Evolutionary conservation across 2,329 filamentous ascomycete species (phyloP).

Genomic region (Xylaria hypoxylon): DNA sequence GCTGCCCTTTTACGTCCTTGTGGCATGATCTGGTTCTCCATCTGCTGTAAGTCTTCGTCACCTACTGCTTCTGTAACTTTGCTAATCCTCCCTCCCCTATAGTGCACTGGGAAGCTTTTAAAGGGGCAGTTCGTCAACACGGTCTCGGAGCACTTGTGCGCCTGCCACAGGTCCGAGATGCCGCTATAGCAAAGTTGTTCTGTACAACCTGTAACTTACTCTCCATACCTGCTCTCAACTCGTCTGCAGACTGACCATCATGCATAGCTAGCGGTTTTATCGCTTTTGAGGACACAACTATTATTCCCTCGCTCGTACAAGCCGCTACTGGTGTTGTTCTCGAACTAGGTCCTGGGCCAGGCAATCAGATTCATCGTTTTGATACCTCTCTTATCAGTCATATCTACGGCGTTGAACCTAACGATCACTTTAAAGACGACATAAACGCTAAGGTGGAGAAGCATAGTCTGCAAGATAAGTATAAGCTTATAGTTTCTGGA

Average conservation of each 20-base stretch:
- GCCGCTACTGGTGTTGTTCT: conserved; percentile 53
- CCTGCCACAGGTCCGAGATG: conserved; percentile 21
- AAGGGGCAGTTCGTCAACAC: conserved; percentile 8
- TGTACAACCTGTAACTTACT: conserved; percentile 17
- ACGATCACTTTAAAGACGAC: conserved; percentile 49
- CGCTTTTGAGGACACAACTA: conserved; percentile 50
- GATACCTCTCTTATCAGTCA: conserved; percentile 49
- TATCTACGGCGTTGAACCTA: conserved; percentile 58
- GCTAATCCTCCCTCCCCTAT: not conserved
- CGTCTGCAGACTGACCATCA: conserved; percentile 3
- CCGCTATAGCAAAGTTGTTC: conserved; percentile 20
- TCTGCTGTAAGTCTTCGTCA: not conserved
- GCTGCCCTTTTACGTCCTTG: conserved; percentile 11
- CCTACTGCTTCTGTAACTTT: not conserved
- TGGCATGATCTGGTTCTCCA: conserved; percentile 15
- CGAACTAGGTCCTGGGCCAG: conserved; percentile 58
- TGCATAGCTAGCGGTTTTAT: conserved; percentile 22
- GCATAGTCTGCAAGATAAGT: conserved; percentile 50
- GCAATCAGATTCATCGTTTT: conserved; percentile 58
- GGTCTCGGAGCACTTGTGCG: conserved; percentile 18
- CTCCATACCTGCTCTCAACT: no score
- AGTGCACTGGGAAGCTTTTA: conserved; percentile 32
- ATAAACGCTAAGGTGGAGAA: conserved; percentile 51
- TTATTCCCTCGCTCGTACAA: conserved; percentile 49
- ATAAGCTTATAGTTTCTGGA: conserved; percentile 54